Evolutionary conservation across 2,329 filamentous ascomycete genomes (phyloP).

Genomic region (Cephalotrichum gorgonifer): DNA sequence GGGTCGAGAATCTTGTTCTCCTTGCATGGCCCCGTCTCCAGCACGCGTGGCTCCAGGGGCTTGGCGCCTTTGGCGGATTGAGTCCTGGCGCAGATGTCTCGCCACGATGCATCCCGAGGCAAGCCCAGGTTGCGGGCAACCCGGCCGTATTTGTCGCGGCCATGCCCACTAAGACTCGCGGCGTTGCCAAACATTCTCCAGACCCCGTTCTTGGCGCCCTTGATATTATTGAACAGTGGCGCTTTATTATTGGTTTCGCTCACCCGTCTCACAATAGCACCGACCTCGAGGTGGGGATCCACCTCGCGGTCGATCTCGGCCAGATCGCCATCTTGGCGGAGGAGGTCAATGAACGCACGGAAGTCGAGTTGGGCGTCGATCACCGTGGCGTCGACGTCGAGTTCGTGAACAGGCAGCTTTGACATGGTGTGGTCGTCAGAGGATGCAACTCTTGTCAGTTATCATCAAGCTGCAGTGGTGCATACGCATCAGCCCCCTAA

Average conservation of each 20-base stretch:
- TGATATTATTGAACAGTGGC: slow-evolving; percentile 41
- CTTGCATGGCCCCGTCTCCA: slow-evolving; percentile 29
- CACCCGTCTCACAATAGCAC: slow-evolving; percentile 33
- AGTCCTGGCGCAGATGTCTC: slow-evolving; percentile 31
- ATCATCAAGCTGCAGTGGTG: too few species aligned
- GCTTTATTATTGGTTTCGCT: slow-evolving; percentile 34
- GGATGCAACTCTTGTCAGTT: too few species aligned
- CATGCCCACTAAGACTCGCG: slow-evolving; percentile 21
- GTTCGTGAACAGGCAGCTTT: too few species aligned
- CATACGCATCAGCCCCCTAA: too few species aligned
- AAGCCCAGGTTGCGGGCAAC: slow-evolving; percentile 30
- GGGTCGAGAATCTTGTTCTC: slow-evolving; percentile 24
- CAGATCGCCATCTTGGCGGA: slow-evolving; percentile 30
- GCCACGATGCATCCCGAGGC: slow-evolving; percentile 22
- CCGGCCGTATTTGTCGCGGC: slow-evolving; percentile 24
- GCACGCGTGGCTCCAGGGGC: slow-evolving; percentile 20
- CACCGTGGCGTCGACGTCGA: too few species aligned
- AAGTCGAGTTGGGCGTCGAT: slow-evolving; percentile 28
- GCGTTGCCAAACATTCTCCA: slow-evolving; percentile 36
- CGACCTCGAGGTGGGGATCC: slow-evolving; percentile 33
- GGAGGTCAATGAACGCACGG: slow-evolving; percentile 31
- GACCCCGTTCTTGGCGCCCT: slow-evolving; percentile 31
- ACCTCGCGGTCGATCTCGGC: slow-evolving; percentile 30
- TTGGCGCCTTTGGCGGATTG: slow-evolving; percentile 18
- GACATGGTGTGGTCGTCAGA: too few species aligned